phyloP scores from a whole-genome alignment of 2,329 filamentous ascomycete genomes.

The Botrytis fabae region DNA sequence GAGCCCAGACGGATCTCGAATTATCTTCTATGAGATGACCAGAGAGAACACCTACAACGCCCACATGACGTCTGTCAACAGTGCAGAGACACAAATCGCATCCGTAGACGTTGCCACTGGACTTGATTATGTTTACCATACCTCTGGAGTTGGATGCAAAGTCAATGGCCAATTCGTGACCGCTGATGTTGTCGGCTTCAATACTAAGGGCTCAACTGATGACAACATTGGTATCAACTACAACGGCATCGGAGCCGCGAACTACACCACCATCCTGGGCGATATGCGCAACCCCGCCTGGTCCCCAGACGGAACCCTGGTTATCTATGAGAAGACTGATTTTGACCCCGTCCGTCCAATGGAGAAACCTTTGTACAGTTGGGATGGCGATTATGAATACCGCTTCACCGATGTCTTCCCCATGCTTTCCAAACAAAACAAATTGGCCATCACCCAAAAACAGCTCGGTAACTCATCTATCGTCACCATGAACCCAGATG shows the following conservation, averaged over 20 bases:
- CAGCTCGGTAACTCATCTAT: conserved; percentile 46
- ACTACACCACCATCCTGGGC: conserved; percentile 22
- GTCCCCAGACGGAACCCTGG: conserved; percentile 31
- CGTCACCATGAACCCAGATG: conserved; percentile 36
- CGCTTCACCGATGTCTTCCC: conserved; percentile 48
- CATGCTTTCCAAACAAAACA: conserved; percentile 30
- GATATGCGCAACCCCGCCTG: conserved; percentile 30
- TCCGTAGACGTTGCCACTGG: conserved; percentile 46
- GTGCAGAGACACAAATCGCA: conserved; percentile 39
- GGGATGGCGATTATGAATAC: conserved; percentile 46
- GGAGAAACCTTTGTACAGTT: conserved; percentile 44
- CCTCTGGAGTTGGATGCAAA: conserved; percentile 28
- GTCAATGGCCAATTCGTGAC: conserved; percentile 28
- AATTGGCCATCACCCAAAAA: conserved; percentile 44
- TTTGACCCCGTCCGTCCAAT: conserved; percentile 40
- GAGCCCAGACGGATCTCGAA: conserved; percentile 42
- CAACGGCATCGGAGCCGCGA: conserved; percentile 21
- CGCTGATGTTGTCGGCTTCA: conserved; percentile 27
- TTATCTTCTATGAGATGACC: conserved; percentile 46
- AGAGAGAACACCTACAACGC: conserved; percentile 44
- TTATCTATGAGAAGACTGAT: conserved; percentile 34
- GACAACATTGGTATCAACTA: conserved; percentile 30
- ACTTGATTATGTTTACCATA: conserved; percentile 37
- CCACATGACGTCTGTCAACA: conserved; percentile 38
- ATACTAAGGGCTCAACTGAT: conserved; percentile 24